Evolutionary conservation across 345 rosid genomes (phyloP).

Genomic region (Rhizophora apiculata): DNA sequence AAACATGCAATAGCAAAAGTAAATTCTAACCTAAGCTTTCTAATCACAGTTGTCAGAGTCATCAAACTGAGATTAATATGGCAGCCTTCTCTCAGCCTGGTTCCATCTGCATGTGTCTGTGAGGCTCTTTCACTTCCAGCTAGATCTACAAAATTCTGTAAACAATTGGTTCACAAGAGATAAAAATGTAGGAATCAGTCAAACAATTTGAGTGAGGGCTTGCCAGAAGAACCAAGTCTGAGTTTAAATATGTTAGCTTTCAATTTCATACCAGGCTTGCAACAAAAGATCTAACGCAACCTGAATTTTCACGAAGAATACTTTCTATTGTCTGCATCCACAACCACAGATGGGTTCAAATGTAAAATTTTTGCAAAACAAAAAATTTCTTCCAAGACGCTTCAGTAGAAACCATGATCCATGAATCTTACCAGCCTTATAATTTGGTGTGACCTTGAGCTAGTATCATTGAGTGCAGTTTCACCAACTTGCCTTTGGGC

Average conservation of each 20-base stretch:
- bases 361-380: constrained; percentile 17
- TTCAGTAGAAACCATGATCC: constrained; percentile 7
- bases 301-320: constrained; percentile 89
- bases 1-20: not conserved
- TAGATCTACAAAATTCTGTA: constrained; percentile 96
- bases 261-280: constrained; percentile 77
- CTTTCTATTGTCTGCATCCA: constrained; percentile 77
- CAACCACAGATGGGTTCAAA: constrained; percentile 19
- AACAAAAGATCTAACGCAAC: constrained; percentile 87
- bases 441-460: constrained; percentile 97
- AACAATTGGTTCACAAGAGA: constrained; percentile 22
- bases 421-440: constrained; percentile 72
- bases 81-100: constrained; percentile 97
- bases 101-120: constrained; percentile 93
- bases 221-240: not conserved
- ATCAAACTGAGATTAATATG: constrained; percentile 98
- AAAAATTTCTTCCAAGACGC: not conserved
- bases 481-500: constrained; percentile 99
- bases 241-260: not conserved
- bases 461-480: constrained; percentile 93
- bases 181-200: not conserved
- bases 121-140: constrained; percentile 99
- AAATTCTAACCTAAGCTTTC: constrained; percentile 78
- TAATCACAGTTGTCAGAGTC: constrained; percentile 96
- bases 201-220: not conserved